Percentiles rank a stretch among this genome's conserved stretches.
Evolutionary conservation across 2,329 filamentous ascomycete genomes (phyloP).

Genomic region (Scleromitrula shiraiana): DNA sequence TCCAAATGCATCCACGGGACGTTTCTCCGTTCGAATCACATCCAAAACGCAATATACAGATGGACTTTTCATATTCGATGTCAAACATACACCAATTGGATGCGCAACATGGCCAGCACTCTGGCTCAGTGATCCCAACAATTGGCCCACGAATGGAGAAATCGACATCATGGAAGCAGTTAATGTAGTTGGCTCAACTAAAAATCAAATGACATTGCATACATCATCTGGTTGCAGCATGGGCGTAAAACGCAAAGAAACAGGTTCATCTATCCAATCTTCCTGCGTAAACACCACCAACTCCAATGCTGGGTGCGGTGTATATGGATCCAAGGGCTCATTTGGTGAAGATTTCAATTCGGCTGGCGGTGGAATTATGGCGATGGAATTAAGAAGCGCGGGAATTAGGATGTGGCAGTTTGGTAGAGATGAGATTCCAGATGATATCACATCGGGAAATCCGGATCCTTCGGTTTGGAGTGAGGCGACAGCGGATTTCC

Average conservation of each 20-base stretch:
- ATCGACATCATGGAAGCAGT: slow-evolving; percentile 47
- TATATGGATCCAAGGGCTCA: slow-evolving; percentile 33
- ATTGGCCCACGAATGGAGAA: slow-evolving; percentile 56
- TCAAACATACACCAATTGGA: slow-evolving; percentile 50
- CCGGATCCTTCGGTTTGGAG: slow-evolving; percentile 40
- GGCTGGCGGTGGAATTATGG: slow-evolving; percentile 40
- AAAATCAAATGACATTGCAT: slow-evolving; percentile 40
- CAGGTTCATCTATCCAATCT: slow-evolving; percentile 38
- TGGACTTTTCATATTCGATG: slow-evolving; percentile 50
- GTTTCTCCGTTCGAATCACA: slow-evolving; percentile 43
- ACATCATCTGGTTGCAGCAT: slow-evolving; percentile 38
- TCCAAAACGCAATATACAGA: slow-evolving; percentile 45
- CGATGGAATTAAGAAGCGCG: slow-evolving; percentile 38
- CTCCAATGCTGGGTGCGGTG: slow-evolving; percentile 36
- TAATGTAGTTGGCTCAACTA: slow-evolving; percentile 33
- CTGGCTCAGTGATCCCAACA: slow-evolving; percentile 52
- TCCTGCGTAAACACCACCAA: slow-evolving; percentile 37
- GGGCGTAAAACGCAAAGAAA: slow-evolving; percentile 36
- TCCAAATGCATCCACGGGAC: slow-evolving; percentile 42
- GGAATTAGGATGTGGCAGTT: slow-evolving; percentile 46
- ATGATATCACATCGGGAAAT: slow-evolving; percentile 34
- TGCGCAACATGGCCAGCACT: slow-evolving; percentile 49
- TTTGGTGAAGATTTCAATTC: slow-evolving; percentile 48
- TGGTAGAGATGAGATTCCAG: slow-evolving; percentile 35
- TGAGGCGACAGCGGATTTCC: slow-evolving; percentile 38